Base-by-base conservation (phyloP, 2,329 filamentous ascomycete genomes). In the Colletotrichum horii region DNA sequence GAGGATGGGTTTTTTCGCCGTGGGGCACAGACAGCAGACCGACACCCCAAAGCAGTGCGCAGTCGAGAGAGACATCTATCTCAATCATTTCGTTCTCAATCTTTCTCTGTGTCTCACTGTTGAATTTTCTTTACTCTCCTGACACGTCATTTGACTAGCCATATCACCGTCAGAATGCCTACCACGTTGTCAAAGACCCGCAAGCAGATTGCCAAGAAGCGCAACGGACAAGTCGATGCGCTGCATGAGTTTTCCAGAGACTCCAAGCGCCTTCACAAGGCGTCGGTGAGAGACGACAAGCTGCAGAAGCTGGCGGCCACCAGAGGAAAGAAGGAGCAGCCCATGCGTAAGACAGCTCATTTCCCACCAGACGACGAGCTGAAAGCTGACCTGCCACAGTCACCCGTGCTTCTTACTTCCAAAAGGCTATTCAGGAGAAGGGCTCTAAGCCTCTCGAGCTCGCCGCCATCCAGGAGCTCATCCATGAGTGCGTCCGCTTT, bases 191-290 rank as follows among this genome's bases (percentile, higher is more conserved):
- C 92, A 78, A 98, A 98, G 83, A 94, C 97, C 24, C 92, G 94
- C 77, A 98, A 98, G 87, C 92, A 95, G 78, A 96, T 98, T 78
- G 88, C 92, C 38, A 98, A 98, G 88, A 98, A 98, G 90, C 92
- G 94, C 79, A 92, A 92, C 78, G 92, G 92, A 24, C 92, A 92
- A 52, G 90, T 95, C 62, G 93, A 93, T 34, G 90, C 93, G 15
- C 89, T 98, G 26, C 96, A 98, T 82, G 94, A 96, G 84, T 95
- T 95, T 83, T 98, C 96, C 76, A 91, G 97, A 79, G 95, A 98
- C 87, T 94, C 96, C 5, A 91, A 94, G 81, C 91, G 95, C 67
- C 88, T 98, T 77, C 94, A 95, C 83, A 91, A 93, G 80, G 97
- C 97, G 24, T 91, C 92, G 77, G 90, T 93, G 78, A 91, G 97